phyloP scores from a whole-genome alignment of 345 rosid genomes.

The Murraya paniculata region DNA sequence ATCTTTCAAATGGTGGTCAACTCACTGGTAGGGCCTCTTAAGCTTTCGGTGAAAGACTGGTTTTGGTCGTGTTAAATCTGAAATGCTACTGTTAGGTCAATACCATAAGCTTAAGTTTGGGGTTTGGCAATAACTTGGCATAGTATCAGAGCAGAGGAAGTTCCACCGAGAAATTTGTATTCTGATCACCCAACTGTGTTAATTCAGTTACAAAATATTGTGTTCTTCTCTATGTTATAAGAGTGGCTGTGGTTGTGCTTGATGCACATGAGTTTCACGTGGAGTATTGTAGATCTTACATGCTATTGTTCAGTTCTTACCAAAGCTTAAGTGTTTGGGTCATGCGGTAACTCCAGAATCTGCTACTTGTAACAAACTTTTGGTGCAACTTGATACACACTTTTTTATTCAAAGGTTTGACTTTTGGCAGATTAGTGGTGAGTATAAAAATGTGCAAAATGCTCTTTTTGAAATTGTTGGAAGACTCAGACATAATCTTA shows the following conservation, averaged over 20 bases:
- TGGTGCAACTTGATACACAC: constrained; percentile 7
- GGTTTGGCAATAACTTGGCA: neutral
- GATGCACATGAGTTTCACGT: neutral
- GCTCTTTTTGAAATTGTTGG: constrained; percentile 38
- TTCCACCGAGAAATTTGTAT: neutral
- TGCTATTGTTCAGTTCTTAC: neutral
- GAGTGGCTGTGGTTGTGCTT: neutral
- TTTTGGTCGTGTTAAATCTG: neutral
- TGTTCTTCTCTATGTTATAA: neutral
- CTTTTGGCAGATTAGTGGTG: constrained; percentile 43
- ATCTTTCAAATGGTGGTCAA: neutral
- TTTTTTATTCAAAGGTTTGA: neutral
- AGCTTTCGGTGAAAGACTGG: neutral
- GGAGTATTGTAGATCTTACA: neutral
- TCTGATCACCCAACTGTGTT: neutral
- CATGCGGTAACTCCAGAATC: too few relatives aligned
- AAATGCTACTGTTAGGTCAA: neutral
- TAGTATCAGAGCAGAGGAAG: neutral
- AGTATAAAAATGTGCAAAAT: constrained; percentile 37
- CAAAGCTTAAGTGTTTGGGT: neutral
- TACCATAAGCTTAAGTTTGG: neutral
- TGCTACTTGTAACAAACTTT: neutral
- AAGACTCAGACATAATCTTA: constrained; percentile 36
- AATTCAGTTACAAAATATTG: neutral
- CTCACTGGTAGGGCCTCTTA: neutral